Conservation (phyloP, 352 stramenopile genomes). For the Phytophthora pisi region DNA sequence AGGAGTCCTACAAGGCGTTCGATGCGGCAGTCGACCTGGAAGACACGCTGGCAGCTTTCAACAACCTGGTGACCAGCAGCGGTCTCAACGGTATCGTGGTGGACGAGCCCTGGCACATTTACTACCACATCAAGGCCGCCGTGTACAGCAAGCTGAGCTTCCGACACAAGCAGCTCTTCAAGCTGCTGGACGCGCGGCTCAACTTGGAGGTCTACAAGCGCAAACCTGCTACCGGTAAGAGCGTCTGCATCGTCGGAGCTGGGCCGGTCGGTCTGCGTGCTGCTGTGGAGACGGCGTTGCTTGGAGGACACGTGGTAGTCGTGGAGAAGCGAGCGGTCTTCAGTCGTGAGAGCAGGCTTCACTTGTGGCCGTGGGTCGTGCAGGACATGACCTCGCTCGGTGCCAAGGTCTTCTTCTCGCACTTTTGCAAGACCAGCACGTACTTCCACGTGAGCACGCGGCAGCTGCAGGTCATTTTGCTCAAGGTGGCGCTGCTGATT, state of each 20-base stretch:
- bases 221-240: slow-evolving; percentile 49
- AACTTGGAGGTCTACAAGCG: slow-evolving; percentile 51
- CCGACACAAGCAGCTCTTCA: slow-evolving; percentile 75
- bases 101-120: slow-evolving; percentile 53
- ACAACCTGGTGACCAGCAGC: slow-evolving; percentile 50
- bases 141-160: slow-evolving; percentile 63
- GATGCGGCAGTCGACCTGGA: slow-evolving; percentile 59
- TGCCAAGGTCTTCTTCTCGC: slow-evolving; percentile 74
- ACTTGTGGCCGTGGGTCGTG: slow-evolving; percentile 82
- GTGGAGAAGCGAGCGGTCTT: slow-evolving; percentile 80
- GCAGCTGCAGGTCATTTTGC: slow-evolving; percentile 79
- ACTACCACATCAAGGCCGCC: slow-evolving; percentile 58
- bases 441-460: slow-evolving; percentile 84
- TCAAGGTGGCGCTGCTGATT: slow-evolving; percentile 75
- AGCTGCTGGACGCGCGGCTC: slow-evolving; percentile 59
- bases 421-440: slow-evolving; percentile 71
- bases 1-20: slow-evolving; percentile 59
- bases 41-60: slow-evolving; percentile 51
- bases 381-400: slow-evolving; percentile 71
- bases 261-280: slow-evolving; percentile 75
- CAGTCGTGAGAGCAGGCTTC: slow-evolving; percentile 80
- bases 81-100: slow-evolving; percentile 47
- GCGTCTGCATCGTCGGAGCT: slow-evolving; percentile 70
- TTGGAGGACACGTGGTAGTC: slow-evolving; percentile 69
- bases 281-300: slow-evolving; percentile 65